Evolutionary conservation across 768 basidiomycete genomes (phyloP).

Genomic region (Termitomyces sp.): DNA sequence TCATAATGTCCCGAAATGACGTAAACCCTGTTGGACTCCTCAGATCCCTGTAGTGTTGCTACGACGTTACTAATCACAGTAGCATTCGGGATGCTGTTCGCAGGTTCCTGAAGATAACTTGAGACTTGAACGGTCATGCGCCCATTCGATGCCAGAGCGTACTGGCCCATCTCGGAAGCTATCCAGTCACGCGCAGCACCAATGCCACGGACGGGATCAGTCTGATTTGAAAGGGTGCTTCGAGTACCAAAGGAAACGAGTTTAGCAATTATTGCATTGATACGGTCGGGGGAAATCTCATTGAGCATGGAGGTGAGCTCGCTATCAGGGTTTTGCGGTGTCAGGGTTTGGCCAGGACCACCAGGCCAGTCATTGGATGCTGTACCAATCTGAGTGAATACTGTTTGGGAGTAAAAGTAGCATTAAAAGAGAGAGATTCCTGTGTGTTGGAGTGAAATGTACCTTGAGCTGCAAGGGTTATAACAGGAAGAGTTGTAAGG

Average conservation of each 20-base stretch:
- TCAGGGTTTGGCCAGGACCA: conserved; percentile 37
- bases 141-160: conserved; percentile 31
- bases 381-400: conserved; percentile 2
- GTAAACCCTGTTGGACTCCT: conserved; percentile 44
- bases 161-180: conserved; percentile 35
- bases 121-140: conserved; percentile 39
- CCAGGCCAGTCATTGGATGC: conserved; percentile 32
- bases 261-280: conserved; percentile 41
- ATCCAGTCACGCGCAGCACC: conserved; percentile 55
- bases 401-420: neutral
- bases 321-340: conserved; percentile 34
- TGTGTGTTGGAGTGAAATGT: neutral
- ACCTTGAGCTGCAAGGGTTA: neutral
- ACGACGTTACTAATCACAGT: conserved; percentile 47
- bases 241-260: conserved; percentile 53
- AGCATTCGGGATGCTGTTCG: conserved; percentile 28
- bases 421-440: neutral
- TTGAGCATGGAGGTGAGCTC: conserved; percentile 41
- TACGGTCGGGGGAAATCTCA: conserved; percentile 38
- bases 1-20: conserved; percentile 54
- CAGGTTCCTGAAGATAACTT: conserved; percentile 36
- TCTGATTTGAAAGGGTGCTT: conserved; percentile 46
- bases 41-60: conserved; percentile 41
- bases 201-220: conserved; percentile 45
- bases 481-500: neutral